Evolutionary conservation across 192 early-diverging fungal species (phyloP).

Genomic region (Blastocladiella britannica): DNA sequence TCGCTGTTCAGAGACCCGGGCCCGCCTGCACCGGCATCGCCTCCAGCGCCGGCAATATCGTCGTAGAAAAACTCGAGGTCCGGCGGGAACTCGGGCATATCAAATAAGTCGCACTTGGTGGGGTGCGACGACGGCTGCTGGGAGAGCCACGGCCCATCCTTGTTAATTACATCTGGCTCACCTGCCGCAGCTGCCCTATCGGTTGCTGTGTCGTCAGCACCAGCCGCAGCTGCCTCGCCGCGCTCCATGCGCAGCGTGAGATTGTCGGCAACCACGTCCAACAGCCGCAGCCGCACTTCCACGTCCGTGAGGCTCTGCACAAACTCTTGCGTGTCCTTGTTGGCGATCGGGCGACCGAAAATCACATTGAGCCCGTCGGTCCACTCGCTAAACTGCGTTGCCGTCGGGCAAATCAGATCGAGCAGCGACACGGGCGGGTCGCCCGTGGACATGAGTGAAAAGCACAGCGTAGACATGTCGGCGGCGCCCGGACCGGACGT

Average conservation of each 20-base stretch:
- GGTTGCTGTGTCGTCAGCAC: too few species aligned
- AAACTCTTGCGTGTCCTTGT: conserved; percentile 39
- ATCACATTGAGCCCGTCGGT: conserved; percentile 54
- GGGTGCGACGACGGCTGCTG: too few species aligned
- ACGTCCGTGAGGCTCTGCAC: conserved; percentile 43
- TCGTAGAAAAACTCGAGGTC: conserved; percentile 7
- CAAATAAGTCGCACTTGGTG: neutral
- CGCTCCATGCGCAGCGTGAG: conserved; percentile 9
- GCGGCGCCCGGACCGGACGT: too few species aligned
- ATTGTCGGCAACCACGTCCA: conserved; percentile 44
- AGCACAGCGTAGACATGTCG: neutral
- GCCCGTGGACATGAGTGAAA: conserved; percentile 3
- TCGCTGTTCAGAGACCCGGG: too few species aligned
- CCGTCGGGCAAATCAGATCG: conserved; percentile 29
- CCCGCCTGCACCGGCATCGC: too few species aligned
- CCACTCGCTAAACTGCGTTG: conserved; percentile 39
- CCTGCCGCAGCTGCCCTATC: too few species aligned
- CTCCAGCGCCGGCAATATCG: conserved; percentile 1
- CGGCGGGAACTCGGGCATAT: conserved; percentile 5
- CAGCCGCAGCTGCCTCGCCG: conserved; percentile 1
- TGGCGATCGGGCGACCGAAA: conserved; percentile 36
- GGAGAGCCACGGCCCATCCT: too few species aligned
- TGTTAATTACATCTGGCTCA: too few species aligned
- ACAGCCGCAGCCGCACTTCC: conserved; percentile 38
- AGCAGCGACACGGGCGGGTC: conserved; percentile 16